Conservation (phyloP, 352 stramenopile genomes). For the Phytopythium kandeliae region DNA sequence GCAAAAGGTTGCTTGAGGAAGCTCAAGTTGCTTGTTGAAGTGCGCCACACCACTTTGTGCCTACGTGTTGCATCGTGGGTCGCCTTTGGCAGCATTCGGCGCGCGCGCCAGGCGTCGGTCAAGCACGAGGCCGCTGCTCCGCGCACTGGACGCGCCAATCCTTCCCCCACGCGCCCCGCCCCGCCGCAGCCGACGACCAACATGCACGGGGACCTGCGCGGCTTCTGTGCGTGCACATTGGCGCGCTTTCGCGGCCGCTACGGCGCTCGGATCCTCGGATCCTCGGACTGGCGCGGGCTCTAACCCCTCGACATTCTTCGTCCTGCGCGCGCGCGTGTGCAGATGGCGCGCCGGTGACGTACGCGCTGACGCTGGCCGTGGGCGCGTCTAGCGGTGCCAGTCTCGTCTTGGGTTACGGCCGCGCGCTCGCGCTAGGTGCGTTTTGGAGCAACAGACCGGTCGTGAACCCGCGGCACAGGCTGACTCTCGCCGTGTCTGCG, state of each 20-base stretch:
- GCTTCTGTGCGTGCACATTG: constrained; percentile 58
- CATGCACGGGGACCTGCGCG: constrained; percentile 74
- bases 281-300: no score
- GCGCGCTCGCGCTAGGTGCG: constrained; percentile 40
- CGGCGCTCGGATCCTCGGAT: neutral
- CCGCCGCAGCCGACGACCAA: neutral
- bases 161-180: neutral
- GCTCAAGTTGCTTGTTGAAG: neutral
- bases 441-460: neutral
- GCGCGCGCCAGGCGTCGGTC: no score
- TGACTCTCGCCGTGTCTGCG: neutral
- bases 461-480: neutral
- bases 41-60: neutral
- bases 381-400: constrained; percentile 60
- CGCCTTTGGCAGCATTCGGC: neutral
- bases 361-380: constrained; percentile 63
- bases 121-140: no score
- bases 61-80: constrained; percentile 4
- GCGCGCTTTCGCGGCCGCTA: neutral
- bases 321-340: constrained; percentile 6
- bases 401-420: constrained; percentile 54
- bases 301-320: neutral
- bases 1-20: neutral
- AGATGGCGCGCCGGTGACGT: constrained; percentile 80
- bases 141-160: neutral